Conservation (phyloP, 179 eudicot species). For the Beta lomatogona region DNA sequence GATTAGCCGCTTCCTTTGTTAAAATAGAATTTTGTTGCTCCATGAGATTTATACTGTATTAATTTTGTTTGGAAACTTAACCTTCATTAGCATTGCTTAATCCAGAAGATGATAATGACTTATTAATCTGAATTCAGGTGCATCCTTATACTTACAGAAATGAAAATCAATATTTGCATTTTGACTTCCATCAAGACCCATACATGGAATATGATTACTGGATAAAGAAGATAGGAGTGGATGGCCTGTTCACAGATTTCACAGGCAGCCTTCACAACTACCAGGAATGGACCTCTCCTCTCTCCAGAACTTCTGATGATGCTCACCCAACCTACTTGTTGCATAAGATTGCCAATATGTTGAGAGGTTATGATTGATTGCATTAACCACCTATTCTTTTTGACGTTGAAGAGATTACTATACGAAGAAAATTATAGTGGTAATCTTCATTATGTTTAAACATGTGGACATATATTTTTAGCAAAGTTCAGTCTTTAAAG, state of each 20-base stretch:
- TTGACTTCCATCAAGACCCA: conserved; percentile 76
- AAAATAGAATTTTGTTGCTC: too few relatives aligned
- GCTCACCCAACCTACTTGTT: conserved; percentile 35
- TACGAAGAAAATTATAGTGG: not conserved
- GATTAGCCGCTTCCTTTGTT: too few relatives aligned
- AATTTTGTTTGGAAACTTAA: not conserved
- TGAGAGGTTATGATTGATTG: conserved; percentile 29
- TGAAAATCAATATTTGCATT: conserved; percentile 71
- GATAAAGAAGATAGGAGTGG: conserved; percentile 81
- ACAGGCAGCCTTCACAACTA: conserved; percentile 83
- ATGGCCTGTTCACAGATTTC: conserved; percentile 92
- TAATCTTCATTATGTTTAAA: not conserved
- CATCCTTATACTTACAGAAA: conserved; percentile 91
- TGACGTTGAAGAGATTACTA: not conserved
- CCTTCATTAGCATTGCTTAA: not conserved
- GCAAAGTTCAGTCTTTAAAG: not conserved
- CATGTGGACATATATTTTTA: not conserved
- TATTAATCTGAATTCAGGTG: conserved; percentile 49
- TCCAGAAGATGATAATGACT: not conserved
- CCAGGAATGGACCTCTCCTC: conserved; percentile 76
- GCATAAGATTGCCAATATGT: conserved; percentile 56
- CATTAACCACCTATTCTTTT: conserved; percentile 15
- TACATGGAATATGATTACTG: conserved; percentile 76
- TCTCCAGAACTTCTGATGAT: conserved; percentile 21
- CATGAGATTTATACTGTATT: not conserved